Conservation (phyloP, 257 asterid species). For the Paulownia fortunei region DNA sequence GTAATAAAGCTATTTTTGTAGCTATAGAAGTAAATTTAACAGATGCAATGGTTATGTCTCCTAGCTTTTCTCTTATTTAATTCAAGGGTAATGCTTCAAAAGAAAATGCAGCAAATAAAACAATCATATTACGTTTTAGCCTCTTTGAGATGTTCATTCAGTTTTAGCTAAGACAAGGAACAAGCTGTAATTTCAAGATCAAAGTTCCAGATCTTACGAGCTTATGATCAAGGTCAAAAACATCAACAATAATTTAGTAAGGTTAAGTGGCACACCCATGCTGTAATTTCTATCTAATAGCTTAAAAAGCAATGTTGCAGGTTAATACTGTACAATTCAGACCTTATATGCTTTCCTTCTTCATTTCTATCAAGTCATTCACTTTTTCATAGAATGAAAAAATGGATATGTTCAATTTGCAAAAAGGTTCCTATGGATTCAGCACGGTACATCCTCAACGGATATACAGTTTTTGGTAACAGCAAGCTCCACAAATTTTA, state of each 20-base stretch:
- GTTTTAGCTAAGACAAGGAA: slow-evolving; percentile 22
- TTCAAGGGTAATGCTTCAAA: slow-evolving; percentile 20
- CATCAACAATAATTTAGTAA: neutral
- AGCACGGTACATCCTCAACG: neutral
- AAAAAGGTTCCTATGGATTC: neutral
- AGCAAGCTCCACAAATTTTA: slow-evolving; percentile 12
- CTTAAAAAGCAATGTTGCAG: neutral
- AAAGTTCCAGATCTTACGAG: neutral
- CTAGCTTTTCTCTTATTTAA: slow-evolving; percentile 22
- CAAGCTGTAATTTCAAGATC: slow-evolving; percentile 15
- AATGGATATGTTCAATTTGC: neutral
- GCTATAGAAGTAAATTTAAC: slow-evolving; percentile 21
- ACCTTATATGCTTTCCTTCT: slow-evolving; percentile 3
- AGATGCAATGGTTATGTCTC: neutral
- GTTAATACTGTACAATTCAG: neutral
- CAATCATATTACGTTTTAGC: neutral
- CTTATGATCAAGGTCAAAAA: slow-evolving; percentile 11
- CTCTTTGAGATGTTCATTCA: slow-evolving; percentile 23
- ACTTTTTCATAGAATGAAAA: neutral
- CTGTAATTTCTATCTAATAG: slow-evolving; percentile 5
- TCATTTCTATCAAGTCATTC: slow-evolving; percentile 15
- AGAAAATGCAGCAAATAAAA: slow-evolving; percentile 20
- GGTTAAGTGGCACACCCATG: slow-evolving; percentile 17
- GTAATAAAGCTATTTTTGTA: neutral
- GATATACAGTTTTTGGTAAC: neutral